Conservation (phyloP, 257 asterid species). For the Misopates orontium region DNA sequence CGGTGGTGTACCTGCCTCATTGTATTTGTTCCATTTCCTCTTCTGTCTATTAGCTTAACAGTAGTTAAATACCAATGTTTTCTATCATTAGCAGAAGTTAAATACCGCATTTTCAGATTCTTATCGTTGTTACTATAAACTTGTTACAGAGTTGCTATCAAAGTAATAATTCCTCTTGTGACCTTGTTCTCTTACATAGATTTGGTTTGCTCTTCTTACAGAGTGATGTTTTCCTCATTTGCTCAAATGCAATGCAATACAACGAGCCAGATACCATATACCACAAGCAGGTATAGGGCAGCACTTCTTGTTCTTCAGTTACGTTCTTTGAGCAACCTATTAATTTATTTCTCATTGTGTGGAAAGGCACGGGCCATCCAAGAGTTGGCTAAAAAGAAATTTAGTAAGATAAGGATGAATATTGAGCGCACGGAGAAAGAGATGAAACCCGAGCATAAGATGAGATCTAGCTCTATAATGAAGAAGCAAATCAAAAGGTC, state of each 20-base stretch:
- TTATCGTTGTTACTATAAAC: not conserved
- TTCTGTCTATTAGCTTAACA: conserved; percentile 1
- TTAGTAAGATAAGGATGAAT: conserved; percentile 54
- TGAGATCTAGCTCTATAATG: conserved; percentile 37
- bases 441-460: conserved; percentile 64
- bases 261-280: conserved; percentile 89
- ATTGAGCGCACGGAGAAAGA: conserved; percentile 54
- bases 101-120: too few relatives aligned
- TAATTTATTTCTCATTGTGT: conserved; percentile 25
- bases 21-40: not conserved
- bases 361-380: conserved; percentile 81
- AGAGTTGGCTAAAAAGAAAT: conserved; percentile 87
- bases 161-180: not conserved
- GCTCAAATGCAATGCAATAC: conserved; percentile 96
- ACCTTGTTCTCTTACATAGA: not conserved
- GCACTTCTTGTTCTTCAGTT: conserved; percentile 3
- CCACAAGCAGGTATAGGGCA: conserved; percentile 69
- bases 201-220: conserved; percentile 36
- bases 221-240: conserved; percentile 85
- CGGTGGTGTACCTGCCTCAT: conserved; percentile 4
- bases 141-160: not conserved
- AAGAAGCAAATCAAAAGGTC: conserved; percentile 65
- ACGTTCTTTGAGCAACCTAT: not conserved
- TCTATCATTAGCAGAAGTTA: conserved; percentile 10
- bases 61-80: conserved; percentile 9